Base-by-base conservation (phyloP, 2,329 filamentous ascomycete species). In the Phialophora verrucosa region DNA sequence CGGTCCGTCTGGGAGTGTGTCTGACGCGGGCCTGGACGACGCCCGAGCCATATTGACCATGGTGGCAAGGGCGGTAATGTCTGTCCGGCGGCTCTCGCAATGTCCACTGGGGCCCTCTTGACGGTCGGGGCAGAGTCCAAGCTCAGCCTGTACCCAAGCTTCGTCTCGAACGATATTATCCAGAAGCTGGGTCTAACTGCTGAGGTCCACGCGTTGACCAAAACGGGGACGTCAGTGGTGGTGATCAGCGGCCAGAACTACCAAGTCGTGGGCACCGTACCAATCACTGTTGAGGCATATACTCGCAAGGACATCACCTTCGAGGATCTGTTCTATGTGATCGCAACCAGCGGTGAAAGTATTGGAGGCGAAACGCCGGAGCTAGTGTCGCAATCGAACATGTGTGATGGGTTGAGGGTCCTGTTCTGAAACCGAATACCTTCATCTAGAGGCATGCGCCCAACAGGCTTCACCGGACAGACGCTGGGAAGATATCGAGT, bases 241-340 rank as follows among this genome's bases (percentile, higher is more conserved):
- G 23, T 29, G 50, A 29, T 53, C 27, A 29, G 25, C 5, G 27
- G 25, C 5, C 50, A 53, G 25, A 17, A 5, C 12, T 53, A 29
- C 20, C 8, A 53, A 14, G 12, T 53, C 7, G 50, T 53, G 20
- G 23, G 50, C 20, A 29, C 23, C n/a, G 25, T 53, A 25, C 50
- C 50, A 6, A 53, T 53, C n/a, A 25, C 27, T 25, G 50, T 53
- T 7, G 50, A 29, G 50, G 50, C 50, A 25, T 53, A 53, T 25
- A 53, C 4, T 4, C 50, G 25, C 6, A 25, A 53, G 27, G 29
- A 53, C 11, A 29, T 25, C 20, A 14, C 50, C 50, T 53, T 53
- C 50, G 20, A 27, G 25, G 50, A 53, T 29, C 27, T 53, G 25
- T 53, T 53, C 27, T 29, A 53, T 53, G 50, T 29, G 50, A 29